These are phyloP conservation scores for Talaromyces adpressus DNA, from an alignment of 495 filamentous ascomycete genomes.

Conservation along the genomic window DNA sequence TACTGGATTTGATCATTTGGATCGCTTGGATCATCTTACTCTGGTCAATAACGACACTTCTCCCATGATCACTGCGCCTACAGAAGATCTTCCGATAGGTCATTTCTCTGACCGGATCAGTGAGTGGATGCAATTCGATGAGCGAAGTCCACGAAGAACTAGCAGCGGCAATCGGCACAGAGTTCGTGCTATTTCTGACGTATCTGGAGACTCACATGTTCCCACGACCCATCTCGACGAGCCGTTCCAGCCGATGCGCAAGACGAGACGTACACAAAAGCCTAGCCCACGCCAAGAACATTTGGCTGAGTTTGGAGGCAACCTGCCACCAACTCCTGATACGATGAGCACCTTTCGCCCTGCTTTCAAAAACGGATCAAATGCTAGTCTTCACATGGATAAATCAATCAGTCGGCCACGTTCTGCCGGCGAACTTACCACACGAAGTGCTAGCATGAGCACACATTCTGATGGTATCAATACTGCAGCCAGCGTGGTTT, in stretches of 20 bases:
- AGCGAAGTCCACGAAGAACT: too few relatives aligned
- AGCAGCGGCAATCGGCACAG: too few relatives aligned
- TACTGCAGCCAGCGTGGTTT: slow-evolving; percentile 25
- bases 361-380: slow-evolving; percentile 25
- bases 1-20: slow-evolving; percentile 23
- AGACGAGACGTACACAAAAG: neutral
- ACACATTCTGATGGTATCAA: slow-evolving; percentile 23
- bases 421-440: slow-evolving; percentile 28
- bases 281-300: neutral
- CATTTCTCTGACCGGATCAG: slow-evolving; percentile 15
- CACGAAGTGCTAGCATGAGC: slow-evolving; percentile 24
- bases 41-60: neutral
- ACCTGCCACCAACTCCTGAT: slow-evolving; percentile 37
- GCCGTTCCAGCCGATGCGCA: neutral
- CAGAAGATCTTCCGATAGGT: neutral
- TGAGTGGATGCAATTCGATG: slow-evolving; percentile 22
- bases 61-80: neutral
- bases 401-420: slow-evolving; percentile 26
- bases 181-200: slow-evolving; percentile 6
- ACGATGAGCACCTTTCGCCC: slow-evolving; percentile 38
- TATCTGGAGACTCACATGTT: slow-evolving; percentile 5
- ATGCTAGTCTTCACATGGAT: slow-evolving; percentile 25
- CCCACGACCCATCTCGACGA: neutral
- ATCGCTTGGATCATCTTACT: slow-evolving; percentile 5
- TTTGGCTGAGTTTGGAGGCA: slow-evolving; percentile 25